These are phyloP conservation scores for Penicillium oxalicum DNA, from an alignment of 2,329 filamentous ascomycete genomes.

Conservation along the genomic window DNA sequence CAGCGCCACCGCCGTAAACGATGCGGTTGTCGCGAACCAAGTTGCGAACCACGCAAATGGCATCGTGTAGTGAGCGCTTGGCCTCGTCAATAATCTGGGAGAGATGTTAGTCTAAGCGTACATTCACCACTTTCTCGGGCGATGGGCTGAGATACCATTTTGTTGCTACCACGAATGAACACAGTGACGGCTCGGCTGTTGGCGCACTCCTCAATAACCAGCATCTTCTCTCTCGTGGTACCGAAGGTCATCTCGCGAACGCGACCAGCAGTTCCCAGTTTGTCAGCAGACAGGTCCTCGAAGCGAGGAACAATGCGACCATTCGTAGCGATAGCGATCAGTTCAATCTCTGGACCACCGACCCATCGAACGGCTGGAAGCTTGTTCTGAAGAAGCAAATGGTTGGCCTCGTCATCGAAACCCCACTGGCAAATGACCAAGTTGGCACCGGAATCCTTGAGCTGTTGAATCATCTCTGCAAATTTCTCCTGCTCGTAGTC, in stretches of 20 bases:
- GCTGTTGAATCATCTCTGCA: conserved; percentile 95
- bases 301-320: conserved; percentile 96
- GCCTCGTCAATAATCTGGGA: conserved; percentile 93
- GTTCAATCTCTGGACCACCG: conserved; percentile 92
- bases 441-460: conserved; percentile 96
- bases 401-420: conserved; percentile 98
- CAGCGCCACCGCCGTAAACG: conserved; percentile 93
- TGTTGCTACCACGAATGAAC: conserved; percentile 96
- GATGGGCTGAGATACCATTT: conserved; percentile 65
- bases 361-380: conserved; percentile 97
- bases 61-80: conserved; percentile 94
- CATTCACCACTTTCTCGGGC: conserved; percentile 9
- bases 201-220: conserved; percentile 98
- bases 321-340: conserved; percentile 98
- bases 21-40: conserved; percentile 93
- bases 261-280: conserved; percentile 82
- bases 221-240: conserved; percentile 98
- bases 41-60: conserved; percentile 94
- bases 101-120: conserved; percentile 4
- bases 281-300: conserved; percentile 84
- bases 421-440: conserved; percentile 99
- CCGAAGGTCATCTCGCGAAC: conserved; percentile 95
- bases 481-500: conserved; percentile 96
- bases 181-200: conserved; percentile 95
- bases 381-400: conserved; percentile 90